Evolutionary conservation across 805 yeast genomes (phyloP).

Genomic region (Schwanniomyces vanrijiae): DNA sequence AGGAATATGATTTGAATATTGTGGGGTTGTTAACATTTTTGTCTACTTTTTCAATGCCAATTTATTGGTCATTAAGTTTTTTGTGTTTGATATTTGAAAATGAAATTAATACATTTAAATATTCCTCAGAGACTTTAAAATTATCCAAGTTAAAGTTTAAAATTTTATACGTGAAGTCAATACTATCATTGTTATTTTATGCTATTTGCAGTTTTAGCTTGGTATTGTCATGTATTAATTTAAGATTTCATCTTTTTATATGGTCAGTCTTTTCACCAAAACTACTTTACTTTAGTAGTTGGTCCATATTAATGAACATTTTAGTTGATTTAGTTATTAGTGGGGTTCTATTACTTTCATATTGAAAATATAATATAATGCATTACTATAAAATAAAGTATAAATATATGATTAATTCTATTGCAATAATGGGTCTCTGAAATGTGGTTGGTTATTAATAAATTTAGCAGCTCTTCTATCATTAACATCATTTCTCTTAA

Average conservation of each 20-base stretch:
- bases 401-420: slow-evolving; percentile 8
- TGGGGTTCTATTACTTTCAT: slow-evolving; percentile 2
- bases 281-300: slow-evolving; percentile 72
- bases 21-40: slow-evolving; percentile 80
- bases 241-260: slow-evolving; percentile 85
- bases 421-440: slow-evolving; percentile 42
- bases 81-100: slow-evolving; percentile 40
- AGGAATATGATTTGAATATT: slow-evolving; percentile 61
- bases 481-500: slow-evolving; percentile 49
- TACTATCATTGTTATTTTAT: slow-evolving; percentile 53
- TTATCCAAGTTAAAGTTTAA: slow-evolving; percentile 29
- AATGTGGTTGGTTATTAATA: slow-evolving; percentile 79
- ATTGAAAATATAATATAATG: not conserved
- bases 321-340: slow-evolving; percentile 45
- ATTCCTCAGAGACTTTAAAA: slow-evolving; percentile 10
- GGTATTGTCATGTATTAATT: slow-evolving; percentile 64
- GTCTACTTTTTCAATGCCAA: slow-evolving; percentile 83
- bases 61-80: slow-evolving; percentile 70
- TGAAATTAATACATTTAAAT: slow-evolving; percentile 13
- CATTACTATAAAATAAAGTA: not conserved
- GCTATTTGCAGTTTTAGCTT: slow-evolving; percentile 58
- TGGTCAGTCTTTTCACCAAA: slow-evolving; percentile 99
- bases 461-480: slow-evolving; percentile 65
- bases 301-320: slow-evolving; percentile 58
- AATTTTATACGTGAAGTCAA: slow-evolving; percentile 32